These are phyloP conservation scores for Flaveria bidentis DNA, from an alignment of 129 eudicot species.

Conservation along the genomic window DNA sequence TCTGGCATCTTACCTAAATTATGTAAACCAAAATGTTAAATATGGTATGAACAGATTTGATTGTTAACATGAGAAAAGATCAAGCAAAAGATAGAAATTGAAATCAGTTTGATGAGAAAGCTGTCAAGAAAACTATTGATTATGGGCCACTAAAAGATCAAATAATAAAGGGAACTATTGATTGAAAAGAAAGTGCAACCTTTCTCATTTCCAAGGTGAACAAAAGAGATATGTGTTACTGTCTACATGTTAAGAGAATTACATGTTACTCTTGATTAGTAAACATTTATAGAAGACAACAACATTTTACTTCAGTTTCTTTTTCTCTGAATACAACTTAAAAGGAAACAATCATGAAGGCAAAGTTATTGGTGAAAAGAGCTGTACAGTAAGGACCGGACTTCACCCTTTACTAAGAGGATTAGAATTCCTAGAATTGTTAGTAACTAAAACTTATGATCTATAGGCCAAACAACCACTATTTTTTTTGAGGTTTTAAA, in stretches of 20 bases:
- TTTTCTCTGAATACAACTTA: slow-evolving; percentile 4
- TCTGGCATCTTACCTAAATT: slow-evolving; percentile 73
- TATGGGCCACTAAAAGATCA: slow-evolving; percentile 4
- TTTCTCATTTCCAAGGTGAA: not conserved
- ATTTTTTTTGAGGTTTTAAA: not conserved
- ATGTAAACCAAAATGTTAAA: slow-evolving; percentile 23
- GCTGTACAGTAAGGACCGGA: not conserved
- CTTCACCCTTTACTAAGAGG: slow-evolving; percentile 23
- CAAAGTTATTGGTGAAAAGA: slow-evolving; percentile 11
- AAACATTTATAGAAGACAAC: slow-evolving; percentile 19
- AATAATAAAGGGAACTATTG: not conserved
- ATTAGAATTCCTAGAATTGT: not conserved
- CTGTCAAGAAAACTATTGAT: slow-evolving; percentile 2
- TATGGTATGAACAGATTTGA: slow-evolving; percentile 7
- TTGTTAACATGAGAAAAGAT: not conserved
- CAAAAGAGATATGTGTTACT: not conserved
- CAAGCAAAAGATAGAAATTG: not conserved
- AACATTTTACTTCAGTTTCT: not conserved
- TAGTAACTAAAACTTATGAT: slow-evolving; percentile 10
- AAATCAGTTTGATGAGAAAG: not conserved
- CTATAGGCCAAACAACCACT: too few species aligned
- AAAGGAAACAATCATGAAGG: slow-evolving; percentile 9
- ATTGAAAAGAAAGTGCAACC: not conserved
- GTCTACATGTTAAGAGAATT: slow-evolving; percentile 2
- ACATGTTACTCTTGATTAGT: not conserved